Evolutionary conservation across 257 asterid species (phyloP), one percentile per base, ranked within the genome.

Genomic region (Phtheirospermum japonicum): DNA sequence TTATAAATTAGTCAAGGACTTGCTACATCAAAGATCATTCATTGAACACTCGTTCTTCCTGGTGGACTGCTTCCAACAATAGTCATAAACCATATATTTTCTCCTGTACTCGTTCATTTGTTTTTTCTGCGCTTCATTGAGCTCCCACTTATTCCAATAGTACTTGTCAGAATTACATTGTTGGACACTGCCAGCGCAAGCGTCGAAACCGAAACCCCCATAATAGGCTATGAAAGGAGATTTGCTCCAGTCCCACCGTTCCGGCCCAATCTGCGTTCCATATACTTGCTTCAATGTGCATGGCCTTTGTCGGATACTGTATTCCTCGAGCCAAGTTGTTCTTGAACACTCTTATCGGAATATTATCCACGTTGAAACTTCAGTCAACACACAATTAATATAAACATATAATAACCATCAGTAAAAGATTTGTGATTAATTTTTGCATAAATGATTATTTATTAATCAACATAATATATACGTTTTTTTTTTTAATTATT

Each of bases 241-340:
- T 0, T 54, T 50, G 4, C 50, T 42, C 87, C 84, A 78, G 13
- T 81, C 72, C n/a, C 2, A 81, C 76, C 0, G 0, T 4, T 4
- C 83, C 86, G 0, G 81, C 79, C 80, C 77, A 74, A 2, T 30
- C 32, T 12, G 68, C 77, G 8, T 64, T 26, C 78, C 83, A 80
- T 43, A 75, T 18, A 4, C 80, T 83, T 14, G 86, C 84, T 63
- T 83, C 84, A 4, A 75, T 34, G 40, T 75, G 82, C 86, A 77
- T 68, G 0, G 81, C 53, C 17, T 6, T 52, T 1, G 58, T 1
- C 0, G 82, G 82, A 16, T 34, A 83, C 1, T 54, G 45, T 2
- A 69, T 67, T 28, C 83, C 81, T 0, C 36, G 20, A 2, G 28
- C 69, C 17, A 2, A 12, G 48, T 64, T 60, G 66, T 79, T 77